These are phyloP conservation scores for Herpotrichia juniperi DNA, from an alignment of 2,329 filamentous ascomycete species.

Conservation along the genomic window DNA sequence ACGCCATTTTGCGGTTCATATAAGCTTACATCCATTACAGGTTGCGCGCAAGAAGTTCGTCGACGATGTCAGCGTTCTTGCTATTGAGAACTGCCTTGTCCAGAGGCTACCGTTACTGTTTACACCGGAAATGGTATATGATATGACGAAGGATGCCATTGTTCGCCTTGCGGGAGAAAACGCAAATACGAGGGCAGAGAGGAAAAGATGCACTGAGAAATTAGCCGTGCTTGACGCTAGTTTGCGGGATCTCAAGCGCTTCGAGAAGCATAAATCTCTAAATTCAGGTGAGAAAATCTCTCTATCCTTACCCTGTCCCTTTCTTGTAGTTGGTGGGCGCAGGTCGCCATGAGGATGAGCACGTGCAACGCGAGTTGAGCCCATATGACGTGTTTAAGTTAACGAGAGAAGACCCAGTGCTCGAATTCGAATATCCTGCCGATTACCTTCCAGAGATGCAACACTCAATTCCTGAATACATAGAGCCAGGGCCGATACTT, in stretches of 20 bases:
- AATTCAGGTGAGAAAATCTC: neutral
- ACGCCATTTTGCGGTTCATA: neutral
- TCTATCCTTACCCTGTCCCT: neutral
- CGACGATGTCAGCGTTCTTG: constrained; percentile 48
- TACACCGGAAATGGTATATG: constrained; percentile 25
- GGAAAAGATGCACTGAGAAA: constrained; percentile 18
- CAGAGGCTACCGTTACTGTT: constrained; percentile 35
- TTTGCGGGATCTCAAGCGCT: constrained; percentile 7
- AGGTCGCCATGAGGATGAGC: no score
- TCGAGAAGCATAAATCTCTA: neutral
- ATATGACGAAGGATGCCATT: constrained; percentile 20
- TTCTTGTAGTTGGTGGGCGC: no score
- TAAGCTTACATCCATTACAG: constrained; percentile 21
- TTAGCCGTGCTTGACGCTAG: constrained; percentile 23
- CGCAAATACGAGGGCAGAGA: constrained; percentile 19
- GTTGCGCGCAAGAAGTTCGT: constrained; percentile 50
- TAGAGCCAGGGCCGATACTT: no score
- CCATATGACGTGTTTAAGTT: no score
- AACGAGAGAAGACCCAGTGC: no score
- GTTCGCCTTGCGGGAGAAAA: constrained; percentile 19
- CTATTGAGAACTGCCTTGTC: constrained; percentile 44
- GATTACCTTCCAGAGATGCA: no score
- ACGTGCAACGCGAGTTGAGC: no score
- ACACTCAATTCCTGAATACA: no score
- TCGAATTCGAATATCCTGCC: no score